Base-by-base conservation (phyloP, 768 basidiomycete species). In the Collybia sordida region DNA sequence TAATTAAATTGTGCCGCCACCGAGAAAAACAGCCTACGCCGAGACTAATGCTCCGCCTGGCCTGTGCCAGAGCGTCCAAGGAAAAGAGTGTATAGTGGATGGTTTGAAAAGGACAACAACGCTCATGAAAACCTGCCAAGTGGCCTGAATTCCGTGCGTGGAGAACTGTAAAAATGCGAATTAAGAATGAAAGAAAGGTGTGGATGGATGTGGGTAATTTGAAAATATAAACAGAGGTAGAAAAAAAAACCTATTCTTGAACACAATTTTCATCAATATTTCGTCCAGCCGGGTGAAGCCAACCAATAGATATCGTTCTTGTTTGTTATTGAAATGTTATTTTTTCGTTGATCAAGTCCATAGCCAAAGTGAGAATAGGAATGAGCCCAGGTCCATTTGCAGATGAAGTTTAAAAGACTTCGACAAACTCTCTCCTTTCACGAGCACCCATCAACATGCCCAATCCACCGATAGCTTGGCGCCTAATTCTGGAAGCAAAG, bases 401-500 rank as follows among this genome's bases (percentile, higher is more conserved):
- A 35, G 50, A 45, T 51, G 22, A 48, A 39, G 27, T 44, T 84
- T 67, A 89, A 66, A 77, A 88, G 27, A 78, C 85, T 65, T 88
- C 86, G 58, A 90, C 78, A 57, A 80, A 69, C 66, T 89, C 89
- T 55, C 90, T 75, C 62, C 86, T 80, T 73, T 90, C 90, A 53
- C 90, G 82, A 27, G 90, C 88, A 59, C 80, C 86, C 80, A 91
- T 84, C 58, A 93, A 79, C 62, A 80, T 80, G 48, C 86, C 86
- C 44, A 93, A 72, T 22, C 90, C 88, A 27, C 86, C 88, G 52
- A 92, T 88, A 17, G 91, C 90, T 75, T 88, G 83, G 61, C 88
- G 82, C 68, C 90, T 80, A 69, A 90, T 87, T 59, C 91, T 82
- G 31, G 85, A 84, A 6, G 91, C 91, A 73, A 93, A 93, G 66